These are phyloP conservation scores for Alternaria triticimaculans DNA, from an alignment of 2,329 filamentous ascomycete species.

Conservation along the genomic window DNA sequence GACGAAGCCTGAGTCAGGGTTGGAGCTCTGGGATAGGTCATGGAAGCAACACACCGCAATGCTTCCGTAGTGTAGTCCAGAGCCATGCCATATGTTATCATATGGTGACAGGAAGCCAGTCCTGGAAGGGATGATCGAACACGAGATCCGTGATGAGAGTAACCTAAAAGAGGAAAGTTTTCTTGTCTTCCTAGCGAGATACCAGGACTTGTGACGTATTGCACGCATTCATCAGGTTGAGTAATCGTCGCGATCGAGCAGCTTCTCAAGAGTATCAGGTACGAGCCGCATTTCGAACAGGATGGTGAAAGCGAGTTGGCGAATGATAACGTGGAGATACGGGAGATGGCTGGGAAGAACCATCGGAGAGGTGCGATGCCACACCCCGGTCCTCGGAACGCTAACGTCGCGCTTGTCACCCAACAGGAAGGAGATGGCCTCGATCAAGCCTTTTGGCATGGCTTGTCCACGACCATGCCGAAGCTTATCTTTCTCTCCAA, in stretches of 20 bases:
- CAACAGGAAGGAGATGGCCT: constrained; percentile 26
- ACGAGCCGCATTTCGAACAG: background rate
- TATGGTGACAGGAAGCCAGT: background rate
- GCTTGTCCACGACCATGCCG: constrained; percentile 19
- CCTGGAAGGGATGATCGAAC: background rate
- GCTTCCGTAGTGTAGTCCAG: background rate
- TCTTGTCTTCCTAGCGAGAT: background rate
- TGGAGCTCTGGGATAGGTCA: background rate
- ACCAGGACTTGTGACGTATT: background rate
- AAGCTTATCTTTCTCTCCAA: constrained; percentile 30
- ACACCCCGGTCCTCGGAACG: constrained; percentile 8
- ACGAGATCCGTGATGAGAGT: background rate
- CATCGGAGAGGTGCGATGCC: constrained; percentile 11
- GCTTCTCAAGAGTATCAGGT: background rate
- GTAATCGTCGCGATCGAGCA: background rate
- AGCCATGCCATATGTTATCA: background rate
- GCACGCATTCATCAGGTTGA: background rate
- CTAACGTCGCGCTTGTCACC: constrained; percentile 23
- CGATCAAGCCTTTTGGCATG: constrained; percentile 25
- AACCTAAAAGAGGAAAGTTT: background rate
- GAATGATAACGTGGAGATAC: background rate
- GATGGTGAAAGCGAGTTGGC: background rate
- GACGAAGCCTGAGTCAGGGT: background rate
- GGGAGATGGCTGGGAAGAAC: background rate
- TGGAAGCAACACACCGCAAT: background rate